phyloP scores from a whole-genome alignment of 2,329 filamentous ascomycete genomes.

The Tolypocladium tropicale region DNA sequence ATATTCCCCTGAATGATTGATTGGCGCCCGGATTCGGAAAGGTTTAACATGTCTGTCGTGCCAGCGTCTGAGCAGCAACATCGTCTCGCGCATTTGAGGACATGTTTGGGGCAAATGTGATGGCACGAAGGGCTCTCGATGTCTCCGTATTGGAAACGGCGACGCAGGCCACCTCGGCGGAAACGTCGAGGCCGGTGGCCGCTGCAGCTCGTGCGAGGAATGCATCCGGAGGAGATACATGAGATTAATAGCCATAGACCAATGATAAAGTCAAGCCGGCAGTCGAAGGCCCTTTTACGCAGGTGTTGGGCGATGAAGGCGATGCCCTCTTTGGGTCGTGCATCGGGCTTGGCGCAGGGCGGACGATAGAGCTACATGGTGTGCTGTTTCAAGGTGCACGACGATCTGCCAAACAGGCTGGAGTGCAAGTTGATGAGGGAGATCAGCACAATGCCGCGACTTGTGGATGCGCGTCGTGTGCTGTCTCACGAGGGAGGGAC shows the following conservation, averaged over 20 bases:
- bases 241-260: not conserved
- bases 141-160: not conserved
- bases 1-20: not conserved
- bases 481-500: not conserved
- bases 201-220: not conserved
- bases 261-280: not conserved
- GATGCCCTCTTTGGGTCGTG: not conserved
- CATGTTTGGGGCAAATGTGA: not conserved
- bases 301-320: not conserved
- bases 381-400: not conserved
- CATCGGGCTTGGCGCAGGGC: not conserved
- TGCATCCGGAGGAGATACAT: not conserved
- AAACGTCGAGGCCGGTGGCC: not conserved
- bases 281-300: not conserved
- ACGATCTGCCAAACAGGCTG: not conserved
- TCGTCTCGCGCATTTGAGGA: not conserved
- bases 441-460: not conserved
- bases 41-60: not conserved
- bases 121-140: not conserved
- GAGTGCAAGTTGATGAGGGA: not conserved
- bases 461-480: not conserved
- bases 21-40: conserved; percentile 5
- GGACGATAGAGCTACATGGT: not conserved
- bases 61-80: conserved; percentile 2
- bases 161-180: not conserved